Evolutionary conservation across 169 alveolate genomes (phyloP).

Genomic region (Cryptosporidium ubiquitum): DNA sequence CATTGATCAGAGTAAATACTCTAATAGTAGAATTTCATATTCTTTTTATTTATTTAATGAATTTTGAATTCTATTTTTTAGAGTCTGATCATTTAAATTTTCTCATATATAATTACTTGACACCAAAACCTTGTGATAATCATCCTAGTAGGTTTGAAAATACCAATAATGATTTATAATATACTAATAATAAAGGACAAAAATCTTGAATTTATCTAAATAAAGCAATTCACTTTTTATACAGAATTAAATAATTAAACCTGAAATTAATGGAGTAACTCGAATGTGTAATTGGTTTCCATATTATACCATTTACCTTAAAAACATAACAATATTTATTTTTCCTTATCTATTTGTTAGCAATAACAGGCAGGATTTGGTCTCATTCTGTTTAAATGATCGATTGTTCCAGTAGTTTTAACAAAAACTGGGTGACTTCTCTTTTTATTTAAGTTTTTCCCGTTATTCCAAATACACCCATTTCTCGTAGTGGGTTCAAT

Average conservation of each 20-base stretch:
- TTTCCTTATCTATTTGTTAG: neutral
- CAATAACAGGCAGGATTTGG: conserved; percentile 67
- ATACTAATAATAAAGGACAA: too few relatives aligned
- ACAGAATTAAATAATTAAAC: neutral
- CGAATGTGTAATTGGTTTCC: neutral
- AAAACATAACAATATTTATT: neutral
- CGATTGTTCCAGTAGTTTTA: conserved; percentile 38
- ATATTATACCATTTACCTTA: neutral
- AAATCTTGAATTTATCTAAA: too few relatives aligned
- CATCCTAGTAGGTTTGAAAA: neutral
- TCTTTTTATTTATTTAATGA: too few relatives aligned
- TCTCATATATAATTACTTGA: too few relatives aligned
- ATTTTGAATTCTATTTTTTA: neutral
- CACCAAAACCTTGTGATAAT: neutral
- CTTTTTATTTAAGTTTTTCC: neutral
- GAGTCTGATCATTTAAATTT: neutral
- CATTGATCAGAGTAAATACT: neutral
- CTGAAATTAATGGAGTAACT: neutral
- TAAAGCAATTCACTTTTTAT: neutral
- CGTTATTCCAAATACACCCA: conserved; percentile 27
- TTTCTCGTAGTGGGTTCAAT: neutral
- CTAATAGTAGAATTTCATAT: too few relatives aligned
- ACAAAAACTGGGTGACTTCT: conserved; percentile 41
- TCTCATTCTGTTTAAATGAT: conserved; percentile 42
- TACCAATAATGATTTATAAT: neutral